phyloP scores from a whole-genome alignment of 2,329 filamentous ascomycete genomes.

The Microdochium trichocladiopsis region DNA sequence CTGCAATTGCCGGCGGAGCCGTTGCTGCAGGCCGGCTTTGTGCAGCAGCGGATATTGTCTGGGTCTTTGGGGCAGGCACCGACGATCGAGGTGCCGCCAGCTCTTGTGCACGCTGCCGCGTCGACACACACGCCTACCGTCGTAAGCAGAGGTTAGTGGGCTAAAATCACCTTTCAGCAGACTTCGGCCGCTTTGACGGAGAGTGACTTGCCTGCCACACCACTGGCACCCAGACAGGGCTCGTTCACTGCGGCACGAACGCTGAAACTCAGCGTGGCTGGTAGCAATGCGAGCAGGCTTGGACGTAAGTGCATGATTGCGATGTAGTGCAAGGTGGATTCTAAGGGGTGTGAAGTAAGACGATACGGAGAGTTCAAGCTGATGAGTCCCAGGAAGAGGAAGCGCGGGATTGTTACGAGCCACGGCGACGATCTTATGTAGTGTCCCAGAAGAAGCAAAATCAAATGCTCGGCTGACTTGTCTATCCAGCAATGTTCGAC shows the following conservation, averaged over 20 bases:
- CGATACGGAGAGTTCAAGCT: too few species aligned
- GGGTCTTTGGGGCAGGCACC: conserved; percentile 30
- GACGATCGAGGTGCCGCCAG: conserved; percentile 27
- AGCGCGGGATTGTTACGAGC: too few species aligned
- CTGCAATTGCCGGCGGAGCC: conserved; percentile 25
- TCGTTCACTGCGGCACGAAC: conserved; percentile 20
- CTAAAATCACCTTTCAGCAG: neutral
- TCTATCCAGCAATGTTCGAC: too few species aligned
- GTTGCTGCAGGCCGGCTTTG: conserved; percentile 26
- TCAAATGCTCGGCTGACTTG: too few species aligned
- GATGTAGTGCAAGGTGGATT: too few species aligned
- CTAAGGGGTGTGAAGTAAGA: neutral
- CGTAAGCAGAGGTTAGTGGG: neutral
- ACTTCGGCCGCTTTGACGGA: conserved; percentile 4
- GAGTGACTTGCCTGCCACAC: conserved; percentile 8
- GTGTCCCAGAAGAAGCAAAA: too few species aligned
- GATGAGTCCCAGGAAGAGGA: too few species aligned
- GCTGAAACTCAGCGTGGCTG: conserved; percentile 2
- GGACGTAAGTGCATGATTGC: neutral
- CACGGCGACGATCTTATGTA: too few species aligned
- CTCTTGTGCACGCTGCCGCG: conserved; percentile 22
- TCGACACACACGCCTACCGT: conserved; percentile 29
- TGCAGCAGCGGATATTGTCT: conserved; percentile 32
- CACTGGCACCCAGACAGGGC: conserved; percentile 18
- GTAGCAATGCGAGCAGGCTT: neutral